Percentiles rank a stretch among this genome's conserved stretches.
Evolutionary conservation across 257 asterid genomes (phyloP).

Genomic region (Mentha longifolia): DNA sequence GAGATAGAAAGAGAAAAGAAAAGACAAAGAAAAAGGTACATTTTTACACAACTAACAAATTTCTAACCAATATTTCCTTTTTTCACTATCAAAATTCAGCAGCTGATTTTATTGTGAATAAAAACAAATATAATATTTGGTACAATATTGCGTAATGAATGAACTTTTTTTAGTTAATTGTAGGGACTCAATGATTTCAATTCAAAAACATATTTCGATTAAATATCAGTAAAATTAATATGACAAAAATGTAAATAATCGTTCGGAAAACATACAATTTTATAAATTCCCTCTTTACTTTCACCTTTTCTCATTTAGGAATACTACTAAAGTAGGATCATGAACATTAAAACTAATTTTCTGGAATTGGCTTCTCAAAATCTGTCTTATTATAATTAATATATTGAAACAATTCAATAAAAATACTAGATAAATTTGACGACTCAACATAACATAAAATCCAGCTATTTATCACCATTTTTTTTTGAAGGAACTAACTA

Average conservation of each 20-base stretch:
- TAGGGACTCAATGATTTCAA: too few species aligned
- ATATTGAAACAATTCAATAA: too few species aligned
- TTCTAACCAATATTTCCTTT: slow-evolving; percentile 17
- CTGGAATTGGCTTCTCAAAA: neutral
- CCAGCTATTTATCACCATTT: too few species aligned
- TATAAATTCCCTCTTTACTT: too few species aligned
- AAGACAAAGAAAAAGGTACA: neutral
- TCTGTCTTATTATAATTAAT: neutral
- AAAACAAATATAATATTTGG: neutral
- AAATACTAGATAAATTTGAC: too few species aligned
- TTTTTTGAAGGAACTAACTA: neutral
- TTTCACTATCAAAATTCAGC: slow-evolving; percentile 8
- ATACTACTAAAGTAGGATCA: too few species aligned
- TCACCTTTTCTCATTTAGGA: too few species aligned
- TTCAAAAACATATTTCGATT: too few species aligned
- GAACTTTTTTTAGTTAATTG: too few species aligned
- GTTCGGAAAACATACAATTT: too few species aligned
- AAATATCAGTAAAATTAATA: too few species aligned
- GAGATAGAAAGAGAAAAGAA: neutral
- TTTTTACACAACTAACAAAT: slow-evolving; percentile 31
- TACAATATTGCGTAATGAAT: neutral
- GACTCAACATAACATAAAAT: too few species aligned
- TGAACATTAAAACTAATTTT: neutral
- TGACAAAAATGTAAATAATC: neutral
- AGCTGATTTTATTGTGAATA: neutral